A percentile compares a stretch with the other conserved stretches of the same genome.
Conservation (phyloP, 1,284 basidiomycete genomes). For the Irpex lacteus region DNA sequence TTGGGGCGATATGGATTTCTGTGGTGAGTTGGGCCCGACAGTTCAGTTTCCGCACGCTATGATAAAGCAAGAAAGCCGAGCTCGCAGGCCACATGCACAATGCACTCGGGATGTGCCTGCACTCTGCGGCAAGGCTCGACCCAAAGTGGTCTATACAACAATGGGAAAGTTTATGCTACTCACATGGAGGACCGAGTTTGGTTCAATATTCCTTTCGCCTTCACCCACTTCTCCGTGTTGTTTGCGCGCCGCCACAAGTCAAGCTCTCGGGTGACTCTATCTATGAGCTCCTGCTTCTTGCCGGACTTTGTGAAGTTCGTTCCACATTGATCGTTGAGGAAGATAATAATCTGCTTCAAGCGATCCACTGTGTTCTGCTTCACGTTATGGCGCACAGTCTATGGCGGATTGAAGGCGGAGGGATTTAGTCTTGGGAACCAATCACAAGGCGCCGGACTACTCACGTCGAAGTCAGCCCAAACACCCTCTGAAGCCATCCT, state of each 20-base stretch:
- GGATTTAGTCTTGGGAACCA: conserved; percentile 7
- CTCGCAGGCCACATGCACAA: not conserved
- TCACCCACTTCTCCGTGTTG: conserved; percentile 60
- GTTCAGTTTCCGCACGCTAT: not conserved
- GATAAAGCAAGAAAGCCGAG: not conserved
- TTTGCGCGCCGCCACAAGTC: conserved; percentile 56
- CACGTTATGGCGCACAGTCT: conserved; percentile 47
- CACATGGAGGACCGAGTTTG: conserved; percentile 62
- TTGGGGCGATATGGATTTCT: conserved; percentile 6
- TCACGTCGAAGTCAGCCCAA: conserved; percentile 64
- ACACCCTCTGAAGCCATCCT: conserved; percentile 45
- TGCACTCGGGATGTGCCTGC: not conserved
- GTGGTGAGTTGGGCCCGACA: conserved; percentile 6
- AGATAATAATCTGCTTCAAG: conserved; percentile 71
- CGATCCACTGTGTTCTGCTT: conserved; percentile 69
- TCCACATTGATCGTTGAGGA: conserved; percentile 72
- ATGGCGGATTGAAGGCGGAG: conserved; percentile 18
- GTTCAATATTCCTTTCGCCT: conserved; percentile 58
- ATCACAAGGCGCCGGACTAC: conserved; percentile 22
- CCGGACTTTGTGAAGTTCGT: conserved; percentile 72
- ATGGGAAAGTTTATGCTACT: conserved; percentile 31
- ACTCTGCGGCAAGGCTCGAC: not conserved
- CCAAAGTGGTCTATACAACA: not conserved
- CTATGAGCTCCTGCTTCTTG: conserved; percentile 82
- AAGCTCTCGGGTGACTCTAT: conserved; percentile 57